phyloP scores from a whole-genome alignment of 1,284 basidiomycete genomes.

The Puccinia polysora region DNA sequence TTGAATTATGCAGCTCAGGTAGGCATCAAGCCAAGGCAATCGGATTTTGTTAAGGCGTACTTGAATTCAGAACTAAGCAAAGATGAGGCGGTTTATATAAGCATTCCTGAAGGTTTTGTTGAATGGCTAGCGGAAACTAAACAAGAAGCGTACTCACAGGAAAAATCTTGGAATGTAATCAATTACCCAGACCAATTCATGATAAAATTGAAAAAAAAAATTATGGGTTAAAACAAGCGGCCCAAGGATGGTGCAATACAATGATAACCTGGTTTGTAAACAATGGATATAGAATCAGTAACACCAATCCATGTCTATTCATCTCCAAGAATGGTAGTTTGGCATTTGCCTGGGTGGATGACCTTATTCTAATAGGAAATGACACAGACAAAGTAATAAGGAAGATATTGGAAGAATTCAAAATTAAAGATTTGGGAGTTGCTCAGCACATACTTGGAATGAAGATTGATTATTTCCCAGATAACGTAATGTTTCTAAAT shows the following conservation, averaged over 20 bases:
- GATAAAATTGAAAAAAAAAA: constrained; percentile 4
- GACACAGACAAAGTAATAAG: background rate
- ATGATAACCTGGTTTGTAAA: constrained; percentile 4
- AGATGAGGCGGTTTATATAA: background rate
- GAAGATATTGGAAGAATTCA: background rate
- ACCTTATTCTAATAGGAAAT: constrained; percentile 3
- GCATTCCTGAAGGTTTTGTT: background rate
- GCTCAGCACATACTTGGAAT: constrained; percentile 8
- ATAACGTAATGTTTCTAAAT: background rate
- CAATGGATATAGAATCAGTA: constrained; percentile 8
- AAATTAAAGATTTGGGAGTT: constrained; percentile 17
- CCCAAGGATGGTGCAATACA: constrained; percentile 13
- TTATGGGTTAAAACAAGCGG: constrained; percentile 40
- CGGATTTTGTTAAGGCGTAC: constrained; percentile 8
- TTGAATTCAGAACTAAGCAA: constrained; percentile 11
- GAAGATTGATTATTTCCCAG: background rate
- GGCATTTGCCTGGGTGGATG: constrained; percentile 16
- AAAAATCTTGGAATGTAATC: background rate
- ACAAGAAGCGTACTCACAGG: background rate
- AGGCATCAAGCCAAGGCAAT: background rate
- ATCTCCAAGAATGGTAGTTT: background rate
- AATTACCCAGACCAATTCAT: background rate
- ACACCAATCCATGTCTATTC: constrained; percentile 25
- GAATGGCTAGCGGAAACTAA: constrained; percentile 16
- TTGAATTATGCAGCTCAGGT: background rate